Evolutionary conservation across 495 filamentous ascomycete species (phyloP).

Genomic region (Penicillium paxilli): DNA sequence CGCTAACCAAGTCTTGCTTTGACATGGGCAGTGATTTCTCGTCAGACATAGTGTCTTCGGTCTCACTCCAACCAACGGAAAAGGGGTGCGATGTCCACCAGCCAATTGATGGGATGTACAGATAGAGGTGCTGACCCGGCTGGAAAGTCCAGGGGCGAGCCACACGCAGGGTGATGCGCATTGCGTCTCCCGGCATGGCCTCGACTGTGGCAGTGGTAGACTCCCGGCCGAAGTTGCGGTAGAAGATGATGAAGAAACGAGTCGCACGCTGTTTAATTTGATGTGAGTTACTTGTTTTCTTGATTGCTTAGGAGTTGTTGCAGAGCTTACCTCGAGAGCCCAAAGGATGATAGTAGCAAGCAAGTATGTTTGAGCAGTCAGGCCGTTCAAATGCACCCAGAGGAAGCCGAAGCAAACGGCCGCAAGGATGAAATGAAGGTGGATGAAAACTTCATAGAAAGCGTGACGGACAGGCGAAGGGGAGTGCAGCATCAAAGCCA

Average conservation of each 20-base stretch:
- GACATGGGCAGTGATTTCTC: constrained; percentile 46
- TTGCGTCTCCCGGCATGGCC: constrained; percentile 76
- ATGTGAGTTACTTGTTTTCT: too few species aligned
- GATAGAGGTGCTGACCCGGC: constrained; percentile 85
- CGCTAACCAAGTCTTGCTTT: constrained; percentile 31
- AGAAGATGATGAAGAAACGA: constrained; percentile 67
- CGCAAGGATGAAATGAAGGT: constrained; percentile 73
- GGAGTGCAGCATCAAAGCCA: constrained; percentile 63
- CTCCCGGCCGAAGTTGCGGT: constrained; percentile 64
- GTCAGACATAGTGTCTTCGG: constrained; percentile 30
- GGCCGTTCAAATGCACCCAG: constrained; percentile 70
- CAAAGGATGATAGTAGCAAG: constrained; percentile 70
- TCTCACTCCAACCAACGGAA: constrained; percentile 82
- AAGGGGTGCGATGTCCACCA: constrained; percentile 92
- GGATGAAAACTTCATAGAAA: constrained; percentile 94
- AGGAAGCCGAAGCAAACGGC: constrained; percentile 59
- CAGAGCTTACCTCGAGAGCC: constrained; percentile 59
- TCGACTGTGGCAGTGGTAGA: constrained; percentile 73
- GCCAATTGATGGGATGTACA: constrained; percentile 75
- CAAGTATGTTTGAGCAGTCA: constrained; percentile 66
- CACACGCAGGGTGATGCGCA: constrained; percentile 77
- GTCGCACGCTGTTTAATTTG: constrained; percentile 47
- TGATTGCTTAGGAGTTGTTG: too few species aligned
- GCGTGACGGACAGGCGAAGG: constrained; percentile 81
- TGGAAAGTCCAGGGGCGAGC: constrained; percentile 73